A percentile compares a stretch with the other conserved stretches of the same genome.
phyloP scores from a whole-genome alignment of 805 yeast species.

The Saturnispora kantuleensis region DNA sequence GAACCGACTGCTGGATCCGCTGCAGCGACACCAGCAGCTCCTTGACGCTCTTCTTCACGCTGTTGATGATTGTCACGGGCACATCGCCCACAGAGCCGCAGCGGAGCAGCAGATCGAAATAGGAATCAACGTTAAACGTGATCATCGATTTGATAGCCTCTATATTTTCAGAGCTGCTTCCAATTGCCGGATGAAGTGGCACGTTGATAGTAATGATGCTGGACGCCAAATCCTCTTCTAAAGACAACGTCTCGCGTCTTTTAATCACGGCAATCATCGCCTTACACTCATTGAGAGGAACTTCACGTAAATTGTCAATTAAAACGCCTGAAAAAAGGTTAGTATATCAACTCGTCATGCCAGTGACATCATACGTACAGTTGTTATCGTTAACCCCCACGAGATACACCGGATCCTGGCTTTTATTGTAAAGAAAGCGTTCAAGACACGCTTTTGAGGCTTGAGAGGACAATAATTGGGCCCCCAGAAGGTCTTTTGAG shows the following conservation, averaged over 20 bases:
- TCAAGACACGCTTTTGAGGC: background rate
- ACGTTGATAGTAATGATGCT: background rate
- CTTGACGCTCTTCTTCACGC: constrained; percentile 51
- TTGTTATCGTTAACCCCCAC: background rate
- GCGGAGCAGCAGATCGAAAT: constrained; percentile 43
- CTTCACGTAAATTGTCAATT: background rate
- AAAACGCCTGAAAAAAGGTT: background rate
- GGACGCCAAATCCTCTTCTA: background rate
- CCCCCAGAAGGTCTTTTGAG: background rate
- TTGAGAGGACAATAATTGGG: background rate
- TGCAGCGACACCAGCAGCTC: constrained; percentile 61
- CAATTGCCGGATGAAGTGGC: background rate
- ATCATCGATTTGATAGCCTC: constrained; percentile 52
- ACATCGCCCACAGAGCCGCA: constrained; percentile 9
- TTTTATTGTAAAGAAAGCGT: background rate
- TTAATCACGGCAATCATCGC: constrained; percentile 2
- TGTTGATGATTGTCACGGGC: constrained; percentile 28
- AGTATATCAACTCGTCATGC: background rate
- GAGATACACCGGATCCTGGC: background rate
- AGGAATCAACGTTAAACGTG: constrained; percentile 56
- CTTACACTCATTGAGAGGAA: background rate
- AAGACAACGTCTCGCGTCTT: background rate
- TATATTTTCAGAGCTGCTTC: constrained; percentile 12
- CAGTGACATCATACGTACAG: background rate
- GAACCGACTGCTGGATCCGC: constrained; percentile 57